Percentiles rank a stretch among this genome's conserved stretches.
Evolutionary conservation across 2,329 filamentous ascomycete genomes (phyloP).

Genomic region (Diplodia seriata): DNA sequence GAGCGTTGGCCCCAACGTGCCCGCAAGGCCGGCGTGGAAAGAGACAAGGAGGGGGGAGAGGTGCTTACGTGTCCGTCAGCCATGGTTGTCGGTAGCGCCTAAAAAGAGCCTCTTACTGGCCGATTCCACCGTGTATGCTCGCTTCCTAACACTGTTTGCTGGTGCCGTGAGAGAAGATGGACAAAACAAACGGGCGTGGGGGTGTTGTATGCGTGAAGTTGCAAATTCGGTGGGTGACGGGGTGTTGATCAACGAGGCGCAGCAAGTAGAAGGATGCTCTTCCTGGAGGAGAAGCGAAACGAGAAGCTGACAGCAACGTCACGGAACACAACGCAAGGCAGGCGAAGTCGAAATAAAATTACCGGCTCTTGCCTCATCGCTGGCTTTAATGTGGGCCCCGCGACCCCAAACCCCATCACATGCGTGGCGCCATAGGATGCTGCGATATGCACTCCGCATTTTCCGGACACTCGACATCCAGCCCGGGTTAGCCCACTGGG

Average conservation of each 20-base stretch:
- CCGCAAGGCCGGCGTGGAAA: background rate
- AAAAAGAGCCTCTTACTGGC: background rate
- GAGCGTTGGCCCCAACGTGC: too few relatives aligned
- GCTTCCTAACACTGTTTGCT: background rate
- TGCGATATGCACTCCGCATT: conserved; percentile 27
- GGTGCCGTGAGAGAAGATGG: background rate
- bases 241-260: conserved; percentile 2
- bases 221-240: conserved; percentile 3
- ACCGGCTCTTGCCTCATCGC: background rate
- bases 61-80: conserved; percentile 1
- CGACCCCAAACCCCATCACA: conserved; percentile 7
- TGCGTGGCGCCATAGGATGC: conserved; percentile 24
- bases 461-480: background rate
- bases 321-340: too few relatives aligned
- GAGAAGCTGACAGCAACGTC: too few relatives aligned
- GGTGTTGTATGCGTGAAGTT: background rate
- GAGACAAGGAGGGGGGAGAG: background rate
- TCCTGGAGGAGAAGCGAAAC: background rate
- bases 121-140: too few relatives aligned
- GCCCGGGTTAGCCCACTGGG: background rate
- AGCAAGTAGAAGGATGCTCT: conserved; percentile 11
- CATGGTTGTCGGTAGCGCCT: background rate
- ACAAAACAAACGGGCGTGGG: too few relatives aligned
- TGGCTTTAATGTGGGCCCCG: conserved; percentile 8
- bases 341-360: conserved; percentile 2